Evolutionary conservation across 805 yeast species (phyloP).

Genomic region (Spathaspora arborariae): DNA sequence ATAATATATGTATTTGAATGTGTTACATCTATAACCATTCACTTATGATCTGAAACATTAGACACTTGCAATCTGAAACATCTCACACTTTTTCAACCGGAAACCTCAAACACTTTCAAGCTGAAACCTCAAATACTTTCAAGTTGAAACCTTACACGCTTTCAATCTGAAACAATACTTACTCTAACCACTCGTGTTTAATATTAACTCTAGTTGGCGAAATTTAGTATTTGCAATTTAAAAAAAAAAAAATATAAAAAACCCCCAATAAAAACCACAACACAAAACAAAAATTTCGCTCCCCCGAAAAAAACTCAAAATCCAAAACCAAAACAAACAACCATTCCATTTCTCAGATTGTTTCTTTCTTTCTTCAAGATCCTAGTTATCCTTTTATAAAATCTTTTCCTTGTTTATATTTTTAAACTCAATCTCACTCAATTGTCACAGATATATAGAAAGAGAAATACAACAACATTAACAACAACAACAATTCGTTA

Average conservation of each 20-base stretch:
- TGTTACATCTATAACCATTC: too few relatives aligned
- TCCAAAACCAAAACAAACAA: slow-evolving; percentile 2
- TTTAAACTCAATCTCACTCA: neutral
- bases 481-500: neutral
- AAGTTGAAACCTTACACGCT: too few relatives aligned
- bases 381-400: neutral
- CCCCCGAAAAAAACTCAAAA: neutral
- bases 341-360: neutral
- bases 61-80: too few relatives aligned
- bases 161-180: too few relatives aligned
- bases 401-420: neutral
- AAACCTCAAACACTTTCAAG: too few relatives aligned
- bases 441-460: neutral
- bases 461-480: neutral
- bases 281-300: neutral
- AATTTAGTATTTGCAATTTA: neutral
- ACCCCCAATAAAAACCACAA: neutral
- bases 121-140: too few relatives aligned
- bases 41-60: too few relatives aligned
- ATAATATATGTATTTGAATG: too few relatives aligned
- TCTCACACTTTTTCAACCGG: too few relatives aligned
- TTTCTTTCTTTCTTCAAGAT: neutral
- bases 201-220: neutral
- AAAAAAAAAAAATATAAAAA: neutral
- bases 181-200: neutral